Base-by-base conservation (phyloP, 805 yeast genomes). In the Yarrowia sp. region DNA sequence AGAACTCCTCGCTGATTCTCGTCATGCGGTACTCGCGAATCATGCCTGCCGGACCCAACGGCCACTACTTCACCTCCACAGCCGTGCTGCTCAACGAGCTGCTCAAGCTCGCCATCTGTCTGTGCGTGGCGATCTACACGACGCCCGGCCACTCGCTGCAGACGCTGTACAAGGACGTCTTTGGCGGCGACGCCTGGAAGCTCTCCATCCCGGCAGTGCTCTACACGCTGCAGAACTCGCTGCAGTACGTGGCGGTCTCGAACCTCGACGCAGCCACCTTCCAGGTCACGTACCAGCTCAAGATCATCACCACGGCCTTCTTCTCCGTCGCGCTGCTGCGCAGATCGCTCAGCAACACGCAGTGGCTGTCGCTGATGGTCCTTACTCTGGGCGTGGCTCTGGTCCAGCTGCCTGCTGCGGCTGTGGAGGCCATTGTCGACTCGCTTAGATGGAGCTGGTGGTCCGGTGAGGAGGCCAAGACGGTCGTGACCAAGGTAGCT, bases 221-320 rank as follows among this genome's bases (percentile, higher is more conserved):
- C 19, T 76, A 76, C 66, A 76, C 77, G n/a, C 41, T 74, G 47
- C 77, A 74, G 65, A 76, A 76, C 67, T 68, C 74, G 32, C 68
- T 76, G 51, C 78, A 76, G 65, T 76, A 76, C 62, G 74, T 73
- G 22, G 79, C 79, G 2, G 79, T 76, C 8, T 73, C 77, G 16
- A 73, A 75, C 67, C 67, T 76, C 36, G 76, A 74, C 51, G 79
- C 79, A 1, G 78, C 78, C 13, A 74, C 77, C 6, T 75, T 76
- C 66, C 79, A 76, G 68, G 79, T 76, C 61, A 73, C 78, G 9
- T 76, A 76, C 69, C 79, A 76, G 69, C 74, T 76, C 61, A 76
- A 76, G 65, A 76, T 76, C 61, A 67, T 76, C 64, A 76, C 79
- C 16, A 76, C 79, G 6, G 79, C 79, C 21, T 70, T 74, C 49